Evolutionary conservation across 768 basidiomycete species (phyloP), one percentile per base, ranked within the genome.

Genomic region (Daedaleopsis nitida): DNA sequence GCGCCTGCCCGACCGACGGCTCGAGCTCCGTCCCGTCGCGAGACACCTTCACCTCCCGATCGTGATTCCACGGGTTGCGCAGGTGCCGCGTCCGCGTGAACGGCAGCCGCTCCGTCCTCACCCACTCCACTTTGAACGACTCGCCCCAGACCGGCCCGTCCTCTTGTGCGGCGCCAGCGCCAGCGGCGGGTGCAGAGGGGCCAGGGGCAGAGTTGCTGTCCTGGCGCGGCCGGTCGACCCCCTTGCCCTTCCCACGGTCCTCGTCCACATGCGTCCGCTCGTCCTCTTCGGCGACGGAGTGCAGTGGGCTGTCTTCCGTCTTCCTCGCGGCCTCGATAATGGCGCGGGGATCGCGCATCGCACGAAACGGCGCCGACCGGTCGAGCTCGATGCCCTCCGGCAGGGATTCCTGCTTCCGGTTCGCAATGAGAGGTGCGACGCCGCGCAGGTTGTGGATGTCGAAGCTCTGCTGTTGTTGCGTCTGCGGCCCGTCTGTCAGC

Each of bases 11-110:
- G 14, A 92, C 83, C 1, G 68, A 69, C 2, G 95, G 94, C 71
- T 98, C 96, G 19, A 98, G 72, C 71, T 98, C 96, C 1, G 95
- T 97, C 17, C 96, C 96, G 70, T 96, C 93, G 51, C 92, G 79
- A 13, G 91, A 94, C 9, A 92, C 85, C 77, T 92, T 90, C 48
- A 92, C 81, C 68, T 91, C 87, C 52, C 85, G 78, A 60, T 90
- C 91, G 65, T 92, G 85, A 67, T 98, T 98, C 94, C 95, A 98
- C 2, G 89, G 88, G 70, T 98, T 98, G 44, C 92, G 86, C 54
- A 97, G 73, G 70, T 94, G 89, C 27, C 87, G 82, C 37, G 89
- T 89, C 48, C 84, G 84, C 63, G 79, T 75, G 74, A 98, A 98
- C 0, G 92, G 86, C 3, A 98, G 72, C 2, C 81, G 80, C 13